Evolutionary conservation across 129 eudicot species (phyloP), one percentile per base, ranked within the genome.

Genomic region (Calendula officinalis): DNA sequence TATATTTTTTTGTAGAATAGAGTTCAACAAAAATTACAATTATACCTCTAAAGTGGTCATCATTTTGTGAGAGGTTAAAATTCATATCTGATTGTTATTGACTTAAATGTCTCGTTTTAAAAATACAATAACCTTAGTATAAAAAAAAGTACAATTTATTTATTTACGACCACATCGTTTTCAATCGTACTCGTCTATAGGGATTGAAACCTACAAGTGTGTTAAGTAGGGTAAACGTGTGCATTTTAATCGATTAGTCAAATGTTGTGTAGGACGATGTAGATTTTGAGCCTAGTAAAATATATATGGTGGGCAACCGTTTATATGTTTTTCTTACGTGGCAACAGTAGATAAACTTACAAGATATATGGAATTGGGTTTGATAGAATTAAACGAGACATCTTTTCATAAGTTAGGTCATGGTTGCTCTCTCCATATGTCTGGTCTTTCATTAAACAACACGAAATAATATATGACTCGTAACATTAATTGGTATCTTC

Each of bases 341-440:
- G 56, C 59, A 46, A 37, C 39, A 43, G 58, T 58, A 58, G 39
- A 64, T 53, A 27, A 64, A 22, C 30, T 22, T 22, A 22, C 30
- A 22, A 0, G 56, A 51, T 51, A 60, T 8, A 22, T 12, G 54
- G 48, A 1, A 63, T 7, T 46, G 37, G 60, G 46, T 70, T 60
- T 60, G 53, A 70, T 32, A 11, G 45, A 64, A 73, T 55, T 22
- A 22, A 22, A 22, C 30, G 77, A 16, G 37, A 45, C 71, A 64
- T 64, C 71, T 64, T 55, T 54, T 73, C 66, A 47, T 17, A 56
- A 73, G 64, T 73, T 73, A 64, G 71, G 71, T 56, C 59, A 36
- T 72, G 70, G 32, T 52, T 72, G 32, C 43, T 54, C 38, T 54
- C 38, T 44, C 71, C 71, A 73, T 73, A 6, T 64, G 77, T 73